Evolutionary conservation across 164 flowering plant species (phyloP).

Genomic region (Macadamia tetraphylla): DNA sequence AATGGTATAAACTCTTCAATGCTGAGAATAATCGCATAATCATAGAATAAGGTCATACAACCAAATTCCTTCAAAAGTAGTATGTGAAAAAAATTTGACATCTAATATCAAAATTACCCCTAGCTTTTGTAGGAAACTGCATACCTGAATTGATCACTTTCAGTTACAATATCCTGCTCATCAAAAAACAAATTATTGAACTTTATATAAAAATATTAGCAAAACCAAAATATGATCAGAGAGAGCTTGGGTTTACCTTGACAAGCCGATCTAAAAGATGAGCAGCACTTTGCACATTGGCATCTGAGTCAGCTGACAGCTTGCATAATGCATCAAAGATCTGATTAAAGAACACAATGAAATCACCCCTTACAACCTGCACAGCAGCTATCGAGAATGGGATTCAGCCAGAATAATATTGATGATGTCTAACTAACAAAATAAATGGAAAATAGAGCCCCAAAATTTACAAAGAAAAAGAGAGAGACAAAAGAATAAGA

Average conservation of each 20-base stretch:
- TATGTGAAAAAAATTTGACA: background rate
- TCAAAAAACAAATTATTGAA: conserved; percentile 6
- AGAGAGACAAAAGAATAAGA: too few relatives aligned
- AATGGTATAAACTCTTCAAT: conserved; percentile 97
- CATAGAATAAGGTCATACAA: conserved; percentile 3
- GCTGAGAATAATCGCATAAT: conserved; percentile 36
- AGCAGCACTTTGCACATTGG: conserved; percentile 98
- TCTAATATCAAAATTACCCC: conserved; percentile 1
- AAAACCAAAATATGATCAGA: background rate
- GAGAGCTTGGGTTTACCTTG: conserved; percentile 42
- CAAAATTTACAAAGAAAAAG: background rate
- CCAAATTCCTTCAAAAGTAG: background rate
- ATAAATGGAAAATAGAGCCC: background rate
- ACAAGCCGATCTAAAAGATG: conserved; percentile 97
- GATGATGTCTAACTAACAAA: background rate
- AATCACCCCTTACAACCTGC: conserved; percentile 98
- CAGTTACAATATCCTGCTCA: conserved; percentile 96
- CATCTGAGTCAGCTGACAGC: conserved; percentile 95
- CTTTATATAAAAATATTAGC: background rate
- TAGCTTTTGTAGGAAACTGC: conserved; percentile 8
- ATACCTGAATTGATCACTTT: conserved; percentile 98
- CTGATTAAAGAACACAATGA: conserved; percentile 85
- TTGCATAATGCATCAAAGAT: conserved; percentile 96
- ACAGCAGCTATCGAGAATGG: conserved; percentile 11
- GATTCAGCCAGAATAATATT: background rate